phyloP scores from a whole-genome alignment of 1,139 yeast genomes.

The Keqinozyma sinolaborantium region DNA sequence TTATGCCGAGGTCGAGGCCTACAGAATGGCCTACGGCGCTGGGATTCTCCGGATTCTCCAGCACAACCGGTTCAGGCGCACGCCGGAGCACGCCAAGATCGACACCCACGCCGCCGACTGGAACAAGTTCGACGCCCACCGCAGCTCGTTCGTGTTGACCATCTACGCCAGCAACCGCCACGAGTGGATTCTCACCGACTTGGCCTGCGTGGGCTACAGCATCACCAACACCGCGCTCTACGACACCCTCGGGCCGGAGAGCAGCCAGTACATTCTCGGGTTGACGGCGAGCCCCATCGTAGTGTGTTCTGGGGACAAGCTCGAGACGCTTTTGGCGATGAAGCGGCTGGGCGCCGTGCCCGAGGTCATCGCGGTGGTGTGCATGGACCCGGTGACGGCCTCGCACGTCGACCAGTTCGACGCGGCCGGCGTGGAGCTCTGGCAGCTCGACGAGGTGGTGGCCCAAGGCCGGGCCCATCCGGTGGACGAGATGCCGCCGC shows the following conservation, averaged over 20 bases:
- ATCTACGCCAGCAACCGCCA: constrained; percentile 27
- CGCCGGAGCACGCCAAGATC: constrained; percentile 19
- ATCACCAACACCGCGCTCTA: constrained; percentile 34
- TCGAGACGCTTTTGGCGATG: constrained; percentile 18
- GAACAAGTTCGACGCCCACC: constrained; percentile 14
- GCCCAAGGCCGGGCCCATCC: constrained; percentile 46
- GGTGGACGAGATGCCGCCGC: constrained; percentile 44
- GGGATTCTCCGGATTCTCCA: constrained; percentile 24
- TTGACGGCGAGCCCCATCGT: constrained; percentile 28
- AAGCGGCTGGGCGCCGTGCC: constrained; percentile 16
- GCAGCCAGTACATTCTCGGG: constrained; percentile 24
- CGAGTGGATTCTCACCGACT: constrained; percentile 36
- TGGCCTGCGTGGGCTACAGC: constrained; percentile 30
- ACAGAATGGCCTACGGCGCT: constrained; percentile 23
- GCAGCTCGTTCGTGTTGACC: constrained; percentile 24
- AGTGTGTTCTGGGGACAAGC: constrained; percentile 26
- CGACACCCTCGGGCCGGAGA: constrained; percentile 30
- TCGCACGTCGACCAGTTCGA: constrained; percentile 11
- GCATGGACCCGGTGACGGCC: constrained; percentile 26
- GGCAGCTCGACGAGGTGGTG: constrained; percentile 47
- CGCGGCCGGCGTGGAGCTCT: constrained; percentile 25
- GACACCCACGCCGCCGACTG: constrained; percentile 18
- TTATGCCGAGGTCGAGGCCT: constrained; percentile 11
- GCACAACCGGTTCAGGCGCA: constrained; percentile 19
- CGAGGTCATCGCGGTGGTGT: constrained; percentile 19